Evolutionary conservation across 441 rosid genomes (phyloP), one percentile per base, ranked within the genome.

Genomic region (Pelargonium exstipulatum): DNA sequence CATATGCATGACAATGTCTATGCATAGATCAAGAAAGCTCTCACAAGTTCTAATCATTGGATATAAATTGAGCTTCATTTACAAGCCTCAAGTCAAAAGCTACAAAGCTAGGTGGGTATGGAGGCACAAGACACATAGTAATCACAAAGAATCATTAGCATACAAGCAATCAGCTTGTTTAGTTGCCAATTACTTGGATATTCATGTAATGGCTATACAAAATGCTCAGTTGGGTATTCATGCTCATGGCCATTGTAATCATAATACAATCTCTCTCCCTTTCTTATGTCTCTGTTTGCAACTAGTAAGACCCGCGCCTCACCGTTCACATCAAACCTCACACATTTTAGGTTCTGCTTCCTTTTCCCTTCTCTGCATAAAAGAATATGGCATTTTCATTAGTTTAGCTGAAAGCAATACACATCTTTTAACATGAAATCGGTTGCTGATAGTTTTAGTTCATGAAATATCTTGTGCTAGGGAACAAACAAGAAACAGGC

Each of bases 161-260:
- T 24, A 24, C 29, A 24, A 24, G 29, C 29, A 24, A 24, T 24
- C 29, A 24, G 29, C 29, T 24, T 24, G 29, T 24, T 24, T 24
- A 24, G 29, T 24, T 24, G 29, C 29, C 29, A 24, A 24, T 24
- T 24, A 24, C 29, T 12, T 46, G n/a, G n/a, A n/a, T n/a, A n/a
- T n/a, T n/a, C 12, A 9, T 12, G 3, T 9, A 12, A 9, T 24
- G 14, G 14, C 65, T 81, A 94, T 70, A 89, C 90, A 83, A 91
- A 89, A 78, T 89, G 89, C 72, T 94, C 90, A 16, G 96, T 94
- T 4, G 98, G 95, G 78, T 94, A 94, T 75, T 87, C 90, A 69
- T 90, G 88, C 77, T 91, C 93, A 67, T 83, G 81, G 49, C 93
- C 98, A 22, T 91, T 94, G 74, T 94, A 94, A 79, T 94, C 98